phyloP scores from a whole-genome alignment of 2,329 filamentous ascomycete genomes.

The Aaosphaeria pasadenensis region DNA sequence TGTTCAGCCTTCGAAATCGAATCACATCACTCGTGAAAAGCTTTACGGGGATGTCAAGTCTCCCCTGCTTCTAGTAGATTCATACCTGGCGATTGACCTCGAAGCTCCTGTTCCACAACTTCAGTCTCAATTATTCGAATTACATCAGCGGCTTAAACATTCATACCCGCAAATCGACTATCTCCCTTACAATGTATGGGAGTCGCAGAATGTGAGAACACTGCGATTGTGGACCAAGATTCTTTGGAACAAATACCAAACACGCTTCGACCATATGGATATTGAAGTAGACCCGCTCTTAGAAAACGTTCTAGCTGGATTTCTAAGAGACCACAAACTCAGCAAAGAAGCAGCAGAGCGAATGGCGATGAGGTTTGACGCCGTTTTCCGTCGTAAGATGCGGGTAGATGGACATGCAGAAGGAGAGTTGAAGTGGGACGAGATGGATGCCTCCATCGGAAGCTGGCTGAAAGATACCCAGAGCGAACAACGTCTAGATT shows the following conservation, averaged over 20 bases:
- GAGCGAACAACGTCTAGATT: neutral
- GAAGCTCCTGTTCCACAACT: slow-evolving; percentile 10
- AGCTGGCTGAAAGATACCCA: slow-evolving; percentile 11
- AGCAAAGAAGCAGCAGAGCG: slow-evolving; percentile 17
- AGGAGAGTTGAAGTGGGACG: slow-evolving; percentile 11
- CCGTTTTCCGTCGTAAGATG: slow-evolving; percentile 10
- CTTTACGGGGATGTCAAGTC: too few species aligned
- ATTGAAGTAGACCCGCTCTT: slow-evolving; percentile 11
- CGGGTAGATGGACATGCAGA: slow-evolving; percentile 6
- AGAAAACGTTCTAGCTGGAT: slow-evolving; percentile 17
- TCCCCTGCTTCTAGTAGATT: too few species aligned
- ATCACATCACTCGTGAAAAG: too few species aligned
- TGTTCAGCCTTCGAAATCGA: too few species aligned
- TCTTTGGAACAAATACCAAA: slow-evolving; percentile 18
- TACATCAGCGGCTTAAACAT: slow-evolving; percentile 16
- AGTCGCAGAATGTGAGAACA: slow-evolving; percentile 12
- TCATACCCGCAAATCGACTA: slow-evolving; percentile 23
- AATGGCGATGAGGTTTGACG: slow-evolving; percentile 21
- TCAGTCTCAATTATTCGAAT: slow-evolving; percentile 15
- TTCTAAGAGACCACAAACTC: slow-evolving; percentile 21
- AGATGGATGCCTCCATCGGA: slow-evolving; percentile 18
- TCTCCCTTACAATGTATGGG: slow-evolving; percentile 24
- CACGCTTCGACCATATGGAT: slow-evolving; percentile 13
- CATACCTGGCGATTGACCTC: slow-evolving; percentile 8
- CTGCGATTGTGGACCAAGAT: slow-evolving; percentile 29